Evolutionary conservation across 768 basidiomycete species (phyloP).

Genomic region (Psilocybe cubensis): DNA sequence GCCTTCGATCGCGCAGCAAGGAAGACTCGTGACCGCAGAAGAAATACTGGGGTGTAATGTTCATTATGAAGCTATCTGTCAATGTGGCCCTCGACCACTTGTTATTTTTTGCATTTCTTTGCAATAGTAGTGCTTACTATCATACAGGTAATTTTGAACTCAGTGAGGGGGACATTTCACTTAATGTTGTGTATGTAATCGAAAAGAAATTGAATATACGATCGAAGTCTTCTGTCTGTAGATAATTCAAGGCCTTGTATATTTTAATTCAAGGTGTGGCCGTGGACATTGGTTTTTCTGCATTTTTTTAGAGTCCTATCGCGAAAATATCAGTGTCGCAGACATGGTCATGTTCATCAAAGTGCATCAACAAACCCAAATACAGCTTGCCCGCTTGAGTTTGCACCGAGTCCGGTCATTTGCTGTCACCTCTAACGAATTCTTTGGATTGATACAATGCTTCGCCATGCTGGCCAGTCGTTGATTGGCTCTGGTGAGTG

Average conservation of each 20-base stretch:
- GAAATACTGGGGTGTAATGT: constrained; percentile 43
- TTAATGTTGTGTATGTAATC: constrained; percentile 5
- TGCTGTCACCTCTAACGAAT: constrained; percentile 16
- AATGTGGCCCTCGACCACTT: neutral
- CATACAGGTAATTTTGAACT: constrained; percentile 14
- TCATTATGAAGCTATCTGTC: constrained; percentile 7
- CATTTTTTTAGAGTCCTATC: no score
- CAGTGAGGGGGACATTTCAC: constrained; percentile 1
- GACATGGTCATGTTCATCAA: no score
- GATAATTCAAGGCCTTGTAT: neutral
- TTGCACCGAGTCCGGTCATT: neutral
- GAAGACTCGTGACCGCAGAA: constrained; percentile 70
- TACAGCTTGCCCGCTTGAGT: neutral
- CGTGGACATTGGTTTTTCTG: no score
- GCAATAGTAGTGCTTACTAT: constrained; percentile 13
- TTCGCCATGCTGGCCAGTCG: constrained; percentile 64
- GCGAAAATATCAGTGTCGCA: no score
- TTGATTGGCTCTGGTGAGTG: constrained; percentile 53
- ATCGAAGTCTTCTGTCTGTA: neutral
- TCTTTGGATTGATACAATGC: constrained; percentile 42
- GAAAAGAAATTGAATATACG: neutral
- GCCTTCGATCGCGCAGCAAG: constrained; percentile 72
- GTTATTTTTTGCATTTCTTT: neutral
- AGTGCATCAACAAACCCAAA: constrained; percentile 12
- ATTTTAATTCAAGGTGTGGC: no score